Conservation (phyloP, 768 basidiomycete species). For the Mycena galopus region DNA sequence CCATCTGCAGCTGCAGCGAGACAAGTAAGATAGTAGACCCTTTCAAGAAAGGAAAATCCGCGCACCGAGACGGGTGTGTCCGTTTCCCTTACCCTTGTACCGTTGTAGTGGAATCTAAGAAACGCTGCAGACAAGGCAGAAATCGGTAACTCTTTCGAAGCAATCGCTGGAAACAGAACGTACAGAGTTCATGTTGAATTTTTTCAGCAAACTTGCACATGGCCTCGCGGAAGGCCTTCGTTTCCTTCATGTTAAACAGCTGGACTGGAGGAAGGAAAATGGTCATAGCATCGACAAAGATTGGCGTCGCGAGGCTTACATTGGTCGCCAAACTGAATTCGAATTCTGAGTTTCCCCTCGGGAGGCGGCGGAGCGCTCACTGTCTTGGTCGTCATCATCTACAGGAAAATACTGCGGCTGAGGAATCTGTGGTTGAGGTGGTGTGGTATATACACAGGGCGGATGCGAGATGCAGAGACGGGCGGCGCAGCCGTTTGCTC, state of each 20-base stretch:
- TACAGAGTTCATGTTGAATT: not conserved
- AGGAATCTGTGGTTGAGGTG: not conserved
- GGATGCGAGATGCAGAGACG: too few species aligned
- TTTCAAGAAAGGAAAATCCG: not conserved
- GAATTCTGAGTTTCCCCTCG: not conserved
- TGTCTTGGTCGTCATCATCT: not conserved
- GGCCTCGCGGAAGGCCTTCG: not conserved
- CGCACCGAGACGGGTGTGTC: slow-evolving; percentile 26
- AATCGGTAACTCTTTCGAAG: not conserved
- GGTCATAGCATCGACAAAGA: not conserved
- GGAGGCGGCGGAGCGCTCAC: not conserved
- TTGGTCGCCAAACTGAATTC: not conserved
- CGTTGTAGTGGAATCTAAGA: slow-evolving; percentile 12
- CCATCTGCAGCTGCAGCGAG: slow-evolving; percentile 17
- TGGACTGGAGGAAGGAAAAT: not conserved
- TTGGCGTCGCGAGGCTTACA: not conserved
- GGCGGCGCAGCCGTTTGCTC: too few species aligned
- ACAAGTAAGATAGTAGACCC: not conserved
- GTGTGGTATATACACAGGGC: not conserved
- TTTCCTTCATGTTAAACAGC: not conserved
- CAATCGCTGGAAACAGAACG: not conserved
- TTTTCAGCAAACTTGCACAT: slow-evolving; percentile 1
- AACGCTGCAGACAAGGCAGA: not conserved
- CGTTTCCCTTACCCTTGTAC: not conserved
- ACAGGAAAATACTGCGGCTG: not conserved